Conservation (phyloP, 2,329 filamentous ascomycete species). For the Fusarium sp. region DNA sequence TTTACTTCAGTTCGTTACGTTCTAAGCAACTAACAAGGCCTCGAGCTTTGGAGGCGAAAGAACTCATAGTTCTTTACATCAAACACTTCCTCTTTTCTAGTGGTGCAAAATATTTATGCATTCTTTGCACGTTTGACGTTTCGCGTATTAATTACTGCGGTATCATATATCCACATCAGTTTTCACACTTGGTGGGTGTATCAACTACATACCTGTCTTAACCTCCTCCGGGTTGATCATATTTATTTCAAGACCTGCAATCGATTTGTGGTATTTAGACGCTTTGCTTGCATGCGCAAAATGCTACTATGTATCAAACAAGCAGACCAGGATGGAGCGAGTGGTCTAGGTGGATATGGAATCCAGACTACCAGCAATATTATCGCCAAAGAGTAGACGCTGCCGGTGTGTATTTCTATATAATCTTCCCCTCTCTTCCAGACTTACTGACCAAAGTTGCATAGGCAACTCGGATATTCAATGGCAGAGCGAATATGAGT, state of each 20-base stretch:
- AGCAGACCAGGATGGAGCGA: conserved; percentile 33
- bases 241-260: not conserved
- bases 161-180: not conserved
- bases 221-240: not conserved
- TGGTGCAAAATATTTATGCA: not conserved
- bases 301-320: conserved; percentile 43
- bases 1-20: conserved; percentile 19
- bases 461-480: conserved; percentile 40
- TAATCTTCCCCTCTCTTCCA: not conserved
- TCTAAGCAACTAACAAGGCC: conserved; percentile 17
- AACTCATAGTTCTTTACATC: not conserved
- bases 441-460: conserved; percentile 3
- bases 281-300: conserved; percentile 31
- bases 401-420: conserved; percentile 39
- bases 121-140: not conserved
- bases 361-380: conserved; percentile 36
- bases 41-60: conserved; percentile 1
- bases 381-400: conserved; percentile 43
- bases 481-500: conserved; percentile 36
- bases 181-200: not conserved
- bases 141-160: not conserved
- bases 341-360: conserved; percentile 45
- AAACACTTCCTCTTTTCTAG: not conserved
- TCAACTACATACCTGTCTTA: not conserved
- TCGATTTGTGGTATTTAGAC: conserved; percentile 12